A percentile compares a stretch with the other conserved stretches of the same genome.
Evolutionary conservation across 805 yeast species (phyloP).

Genomic region (Starmerella gropengiesseri): DNA sequence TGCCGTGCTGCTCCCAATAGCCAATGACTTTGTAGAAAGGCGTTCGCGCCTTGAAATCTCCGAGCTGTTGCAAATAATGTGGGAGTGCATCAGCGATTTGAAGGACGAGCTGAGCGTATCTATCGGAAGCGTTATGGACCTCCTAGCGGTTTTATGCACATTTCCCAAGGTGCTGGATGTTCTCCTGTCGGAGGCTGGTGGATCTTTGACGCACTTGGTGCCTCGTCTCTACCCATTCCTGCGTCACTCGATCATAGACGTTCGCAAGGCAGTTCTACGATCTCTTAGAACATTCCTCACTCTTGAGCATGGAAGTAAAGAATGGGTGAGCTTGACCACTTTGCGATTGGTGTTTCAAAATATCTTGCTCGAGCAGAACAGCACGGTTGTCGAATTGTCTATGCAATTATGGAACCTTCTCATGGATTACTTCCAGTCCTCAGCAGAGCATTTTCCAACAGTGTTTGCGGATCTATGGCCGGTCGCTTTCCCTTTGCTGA

Average conservation of each 20-base stretch:
- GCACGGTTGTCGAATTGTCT: constrained; percentile 55
- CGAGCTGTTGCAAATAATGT: constrained; percentile 53
- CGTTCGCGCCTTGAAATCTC: constrained; percentile 38
- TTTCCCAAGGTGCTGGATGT: constrained; percentile 65
- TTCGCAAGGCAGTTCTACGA: constrained; percentile 75
- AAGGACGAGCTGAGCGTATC: constrained; percentile 91
- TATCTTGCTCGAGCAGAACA: constrained; percentile 77
- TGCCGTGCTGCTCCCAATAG: constrained; percentile 80
- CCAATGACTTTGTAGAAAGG: constrained; percentile 68
- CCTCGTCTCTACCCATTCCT: constrained; percentile 87
- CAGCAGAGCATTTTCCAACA: background rate
- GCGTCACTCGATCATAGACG: constrained; percentile 86
- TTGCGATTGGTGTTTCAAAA: constrained; percentile 77
- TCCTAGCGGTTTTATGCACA: constrained; percentile 76
- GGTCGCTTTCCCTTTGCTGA: constrained; percentile 48
- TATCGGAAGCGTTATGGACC: constrained; percentile 91
- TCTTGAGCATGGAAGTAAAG: constrained; percentile 36
- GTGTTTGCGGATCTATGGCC: constrained; percentile 26
- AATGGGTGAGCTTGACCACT: constrained; percentile 70
- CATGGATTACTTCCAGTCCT: constrained; percentile 27
- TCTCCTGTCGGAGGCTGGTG: constrained; percentile 46
- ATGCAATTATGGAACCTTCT: constrained; percentile 48
- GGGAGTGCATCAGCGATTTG: constrained; percentile 76
- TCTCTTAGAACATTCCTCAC: constrained; percentile 65
- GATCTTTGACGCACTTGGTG: constrained; percentile 63